Evolutionary conservation across 192 early-diverging fungal genomes (phyloP).

Genomic region (Piromyces sp.): DNA sequence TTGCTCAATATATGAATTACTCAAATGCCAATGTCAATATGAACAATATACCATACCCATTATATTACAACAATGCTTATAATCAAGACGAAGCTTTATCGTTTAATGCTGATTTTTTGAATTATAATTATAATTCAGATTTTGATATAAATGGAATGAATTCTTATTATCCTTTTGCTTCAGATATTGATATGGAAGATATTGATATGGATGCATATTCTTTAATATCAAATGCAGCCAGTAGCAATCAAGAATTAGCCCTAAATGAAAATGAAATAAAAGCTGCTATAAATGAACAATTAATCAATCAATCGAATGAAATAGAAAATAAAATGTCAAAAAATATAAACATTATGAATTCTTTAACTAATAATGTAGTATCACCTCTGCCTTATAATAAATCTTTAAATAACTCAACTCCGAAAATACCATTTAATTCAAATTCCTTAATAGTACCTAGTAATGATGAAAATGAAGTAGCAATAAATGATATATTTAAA

Average conservation of each 20-base stretch:
- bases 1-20: not conserved
- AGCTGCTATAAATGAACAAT: not conserved
- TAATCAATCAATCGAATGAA: not conserved
- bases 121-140: not conserved
- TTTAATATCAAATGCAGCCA: not conserved
- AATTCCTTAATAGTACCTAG: not conserved
- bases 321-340: not conserved
- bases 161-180: not conserved
- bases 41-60: not conserved
- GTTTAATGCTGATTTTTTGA: not conserved
- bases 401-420: not conserved
- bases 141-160: not conserved
- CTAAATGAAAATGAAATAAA: not conserved
- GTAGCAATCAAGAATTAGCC: not conserved
- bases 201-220: not conserved
- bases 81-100: not conserved
- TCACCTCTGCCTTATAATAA: not conserved
- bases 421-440: not conserved
- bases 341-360: not conserved
- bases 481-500: not conserved
- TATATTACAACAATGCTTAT: not conserved
- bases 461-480: not conserved
- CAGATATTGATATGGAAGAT: not conserved
- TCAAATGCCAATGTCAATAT: not conserved
- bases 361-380: not conserved